Evolutionary conservation across 495 filamentous ascomycete species (phyloP).

Genomic region (Lentithecium fluviatile): DNA sequence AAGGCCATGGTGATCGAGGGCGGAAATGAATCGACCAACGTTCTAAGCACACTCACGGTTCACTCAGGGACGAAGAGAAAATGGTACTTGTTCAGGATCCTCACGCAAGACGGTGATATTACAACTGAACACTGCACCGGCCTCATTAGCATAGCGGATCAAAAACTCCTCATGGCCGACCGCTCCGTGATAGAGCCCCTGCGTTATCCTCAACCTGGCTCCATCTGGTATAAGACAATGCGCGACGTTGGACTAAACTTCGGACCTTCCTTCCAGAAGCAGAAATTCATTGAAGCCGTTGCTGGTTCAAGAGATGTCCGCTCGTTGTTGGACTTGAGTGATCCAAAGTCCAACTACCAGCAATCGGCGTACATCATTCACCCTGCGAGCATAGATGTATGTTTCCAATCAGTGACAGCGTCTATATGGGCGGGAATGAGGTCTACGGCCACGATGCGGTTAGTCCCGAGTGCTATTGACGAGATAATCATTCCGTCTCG

Average conservation of each 20-base stretch:
- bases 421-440: background rate
- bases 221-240: conserved; percentile 12
- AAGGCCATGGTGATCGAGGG: too few species aligned
- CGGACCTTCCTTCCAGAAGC: conserved; percentile 11
- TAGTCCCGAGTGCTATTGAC: background rate
- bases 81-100: too few species aligned
- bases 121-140: too few species aligned
- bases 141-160: too few species aligned
- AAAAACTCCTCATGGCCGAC: background rate
- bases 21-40: too few species aligned
- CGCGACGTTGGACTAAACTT: background rate
- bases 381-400: conserved; percentile 15
- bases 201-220: background rate
- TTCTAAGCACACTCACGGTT: too few species aligned
- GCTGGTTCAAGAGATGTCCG: conserved; percentile 23
- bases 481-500: background rate
- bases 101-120: too few species aligned
- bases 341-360: conserved; percentile 6
- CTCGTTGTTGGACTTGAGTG: conserved; percentile 10
- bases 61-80: too few species aligned
- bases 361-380: conserved; percentile 18
- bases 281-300: conserved; percentile 10
- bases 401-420: conserved; percentile 6
- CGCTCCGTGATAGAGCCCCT: background rate
- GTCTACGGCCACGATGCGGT: background rate